phyloP scores from a whole-genome alignment of 257 asterid species.

The Fraxinus excelsior region DNA sequence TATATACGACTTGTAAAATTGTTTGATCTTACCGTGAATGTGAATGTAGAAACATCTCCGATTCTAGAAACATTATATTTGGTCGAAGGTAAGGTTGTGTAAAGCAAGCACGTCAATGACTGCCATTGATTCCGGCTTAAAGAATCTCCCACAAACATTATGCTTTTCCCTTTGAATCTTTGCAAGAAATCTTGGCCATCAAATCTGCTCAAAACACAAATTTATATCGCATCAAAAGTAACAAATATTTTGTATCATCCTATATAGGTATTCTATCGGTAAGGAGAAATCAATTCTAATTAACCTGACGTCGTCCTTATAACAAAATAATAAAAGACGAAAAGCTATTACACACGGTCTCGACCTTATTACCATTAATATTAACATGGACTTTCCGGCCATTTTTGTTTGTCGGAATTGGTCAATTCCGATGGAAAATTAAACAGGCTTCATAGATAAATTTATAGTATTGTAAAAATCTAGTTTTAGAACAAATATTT shows the following conservation, averaged over 20 bases:
- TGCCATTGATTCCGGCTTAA: slow-evolving; percentile 64
- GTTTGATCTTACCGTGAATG: slow-evolving; percentile 37
- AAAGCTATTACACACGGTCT: neutral
- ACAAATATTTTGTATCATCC: neutral
- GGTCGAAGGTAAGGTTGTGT: slow-evolving; percentile 47
- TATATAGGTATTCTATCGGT: too few relatives aligned
- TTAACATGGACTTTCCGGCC: too few relatives aligned
- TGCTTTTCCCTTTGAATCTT: slow-evolving; percentile 50
- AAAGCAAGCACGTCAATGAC: slow-evolving; percentile 62
- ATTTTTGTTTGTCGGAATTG: too few relatives aligned
- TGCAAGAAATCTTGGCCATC: slow-evolving; percentile 54
- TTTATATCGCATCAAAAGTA: neutral
- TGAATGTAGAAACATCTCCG: slow-evolving; percentile 42
- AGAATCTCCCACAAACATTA: slow-evolving; percentile 84
- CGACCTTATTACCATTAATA: too few relatives aligned
- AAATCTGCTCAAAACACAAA: slow-evolving; percentile 42
- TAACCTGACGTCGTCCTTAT: neutral
- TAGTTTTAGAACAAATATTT: too few relatives aligned
- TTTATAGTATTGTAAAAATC: too few relatives aligned
- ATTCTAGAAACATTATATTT: slow-evolving; percentile 27
- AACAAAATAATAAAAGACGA: neutral
- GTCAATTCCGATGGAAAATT: too few relatives aligned
- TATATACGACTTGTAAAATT: neutral
- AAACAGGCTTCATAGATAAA: too few relatives aligned
- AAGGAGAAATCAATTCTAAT: too few relatives aligned